These are phyloP conservation scores for Nothopassalora personata DNA, from an alignment of 2,329 filamentous ascomycete genomes.

Conservation along the genomic window DNA sequence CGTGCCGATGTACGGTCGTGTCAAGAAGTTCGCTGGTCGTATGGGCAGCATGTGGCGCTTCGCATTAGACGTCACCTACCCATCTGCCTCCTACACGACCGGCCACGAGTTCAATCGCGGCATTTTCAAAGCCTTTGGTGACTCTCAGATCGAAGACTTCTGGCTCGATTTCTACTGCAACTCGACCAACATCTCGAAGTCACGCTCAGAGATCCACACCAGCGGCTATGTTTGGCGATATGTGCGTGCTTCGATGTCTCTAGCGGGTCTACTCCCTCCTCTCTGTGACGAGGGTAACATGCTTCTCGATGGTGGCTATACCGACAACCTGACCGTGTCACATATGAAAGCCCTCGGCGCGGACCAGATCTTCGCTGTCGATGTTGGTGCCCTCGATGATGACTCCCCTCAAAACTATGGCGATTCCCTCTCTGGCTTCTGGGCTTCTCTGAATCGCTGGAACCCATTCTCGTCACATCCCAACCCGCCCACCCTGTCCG, in stretches of 20 bases:
- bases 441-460: constrained; percentile 94
- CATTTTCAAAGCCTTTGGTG: constrained; percentile 97
- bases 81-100: constrained; percentile 93
- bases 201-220: constrained; percentile 84
- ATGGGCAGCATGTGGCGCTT: constrained; percentile 99
- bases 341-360: constrained; percentile 95
- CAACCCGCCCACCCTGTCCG: constrained; percentile 88
- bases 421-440: constrained; percentile 88
- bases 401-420: constrained; percentile 88
- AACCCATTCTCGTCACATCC: constrained; percentile 85
- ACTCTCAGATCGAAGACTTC: constrained; percentile 96
- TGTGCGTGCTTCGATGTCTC: constrained; percentile 91
- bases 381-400: constrained; percentile 89
- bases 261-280: constrained; percentile 86
- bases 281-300: constrained; percentile 96
- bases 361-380: constrained; percentile 90
- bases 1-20: constrained; percentile 91
- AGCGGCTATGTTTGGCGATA: constrained; percentile 98
- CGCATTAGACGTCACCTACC: constrained; percentile 90
- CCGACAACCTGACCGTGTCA: constrained; percentile 92
- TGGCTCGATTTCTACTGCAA: constrained; percentile 99
- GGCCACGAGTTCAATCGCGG: constrained; percentile 98
- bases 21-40: constrained; percentile 95
- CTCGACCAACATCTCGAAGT: constrained; percentile 97
- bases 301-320: constrained; percentile 92